Evolutionary conservation across 2,329 filamentous ascomycete species (phyloP).

Genomic region (Exophiala oligosperma): DNA sequence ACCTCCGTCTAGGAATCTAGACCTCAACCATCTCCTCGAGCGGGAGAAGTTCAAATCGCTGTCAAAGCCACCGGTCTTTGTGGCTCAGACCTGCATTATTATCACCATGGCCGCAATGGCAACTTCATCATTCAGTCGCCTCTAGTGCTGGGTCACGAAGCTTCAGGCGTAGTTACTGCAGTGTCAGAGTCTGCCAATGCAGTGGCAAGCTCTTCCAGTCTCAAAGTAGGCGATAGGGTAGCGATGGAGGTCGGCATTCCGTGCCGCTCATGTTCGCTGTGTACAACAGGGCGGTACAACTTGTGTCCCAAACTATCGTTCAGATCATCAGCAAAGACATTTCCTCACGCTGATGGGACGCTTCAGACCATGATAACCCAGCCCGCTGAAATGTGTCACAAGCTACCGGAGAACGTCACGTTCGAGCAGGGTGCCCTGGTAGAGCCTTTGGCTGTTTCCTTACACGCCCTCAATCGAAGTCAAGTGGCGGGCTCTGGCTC

Average conservation of each 20-base stretch:
- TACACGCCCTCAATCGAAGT: conserved; percentile 60
- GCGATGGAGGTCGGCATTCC: conserved; percentile 91
- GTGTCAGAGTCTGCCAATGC: conserved; percentile 44
- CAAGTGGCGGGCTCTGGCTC: conserved; percentile 40
- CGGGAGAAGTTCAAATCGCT: conserved; percentile 62
- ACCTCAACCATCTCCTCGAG: conserved; percentile 45
- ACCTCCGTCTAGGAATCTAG: conserved; percentile 52
- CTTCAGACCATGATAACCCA: conserved; percentile 64
- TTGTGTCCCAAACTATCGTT: conserved; percentile 62
- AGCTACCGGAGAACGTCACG: conserved; percentile 53
- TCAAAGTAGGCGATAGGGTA: conserved; percentile 72
- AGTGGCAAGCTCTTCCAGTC: conserved; percentile 1
- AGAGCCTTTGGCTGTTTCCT: conserved; percentile 61
- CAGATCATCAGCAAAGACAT: conserved; percentile 59
- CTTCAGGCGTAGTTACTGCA: conserved; percentile 73
- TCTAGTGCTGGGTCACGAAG: conserved; percentile 77
- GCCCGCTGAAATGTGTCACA: conserved; percentile 60
- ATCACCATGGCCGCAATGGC: conserved; percentile 81
- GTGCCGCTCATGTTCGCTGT: conserved; percentile 65
- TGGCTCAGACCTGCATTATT: conserved; percentile 79
- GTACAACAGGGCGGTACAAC: conserved; percentile 60
- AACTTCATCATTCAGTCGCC: conserved; percentile 80
- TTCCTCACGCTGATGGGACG: conserved; percentile 65
- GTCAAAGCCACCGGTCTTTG: conserved; percentile 69
- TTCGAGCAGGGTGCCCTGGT: conserved; percentile 59